phyloP scores from a whole-genome alignment of 345 rosid species.

The Citropsis articulata region DNA sequence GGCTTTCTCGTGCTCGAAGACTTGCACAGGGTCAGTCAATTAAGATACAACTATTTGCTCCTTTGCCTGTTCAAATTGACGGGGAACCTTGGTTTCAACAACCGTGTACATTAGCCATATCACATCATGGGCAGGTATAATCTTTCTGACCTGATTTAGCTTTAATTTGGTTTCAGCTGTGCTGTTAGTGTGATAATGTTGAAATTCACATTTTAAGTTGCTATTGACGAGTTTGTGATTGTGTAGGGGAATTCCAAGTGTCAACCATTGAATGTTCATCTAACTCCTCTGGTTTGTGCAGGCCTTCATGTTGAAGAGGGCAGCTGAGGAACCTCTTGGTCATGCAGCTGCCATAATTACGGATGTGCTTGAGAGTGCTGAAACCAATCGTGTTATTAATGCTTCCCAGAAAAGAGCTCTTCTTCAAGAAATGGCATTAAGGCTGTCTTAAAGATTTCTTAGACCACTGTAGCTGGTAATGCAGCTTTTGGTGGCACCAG shows the following conservation, averaged over 20 bases:
- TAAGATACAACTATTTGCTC: slow-evolving; percentile 78
- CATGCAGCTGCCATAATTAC: slow-evolving; percentile 94
- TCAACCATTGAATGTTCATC: background rate
- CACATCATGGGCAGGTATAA: slow-evolving; percentile 92
- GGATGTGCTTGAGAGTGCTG: slow-evolving; percentile 91
- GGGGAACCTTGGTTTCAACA: slow-evolving; percentile 97
- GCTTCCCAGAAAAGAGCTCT: slow-evolving; percentile 89
- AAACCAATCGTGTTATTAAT: slow-evolving; percentile 72
- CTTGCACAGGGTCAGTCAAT: slow-evolving; percentile 94
- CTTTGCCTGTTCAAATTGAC: slow-evolving; percentile 88
- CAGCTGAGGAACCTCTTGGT: slow-evolving; percentile 90
- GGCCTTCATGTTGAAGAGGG: slow-evolving; percentile 95
- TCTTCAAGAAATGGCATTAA: slow-evolving; percentile 94
- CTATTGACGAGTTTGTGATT: background rate
- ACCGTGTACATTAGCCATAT: slow-evolving; percentile 69
- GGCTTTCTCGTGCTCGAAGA: slow-evolving; percentile 90
- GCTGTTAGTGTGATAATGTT: background rate
- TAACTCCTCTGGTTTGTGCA: slow-evolving; percentile 24
- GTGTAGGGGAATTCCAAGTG: background rate
- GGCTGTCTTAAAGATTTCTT: slow-evolving; percentile 47
- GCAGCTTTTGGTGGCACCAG: background rate
- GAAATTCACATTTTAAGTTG: background rate
- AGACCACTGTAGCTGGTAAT: background rate
- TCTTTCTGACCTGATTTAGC: slow-evolving; percentile 15
- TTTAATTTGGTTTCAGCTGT: too few relatives aligned